Evolutionary conservation across 352 stramenopile species (phyloP), one percentile per base, ranked within the genome.

Genomic region (Phytopythium boreale): DNA sequence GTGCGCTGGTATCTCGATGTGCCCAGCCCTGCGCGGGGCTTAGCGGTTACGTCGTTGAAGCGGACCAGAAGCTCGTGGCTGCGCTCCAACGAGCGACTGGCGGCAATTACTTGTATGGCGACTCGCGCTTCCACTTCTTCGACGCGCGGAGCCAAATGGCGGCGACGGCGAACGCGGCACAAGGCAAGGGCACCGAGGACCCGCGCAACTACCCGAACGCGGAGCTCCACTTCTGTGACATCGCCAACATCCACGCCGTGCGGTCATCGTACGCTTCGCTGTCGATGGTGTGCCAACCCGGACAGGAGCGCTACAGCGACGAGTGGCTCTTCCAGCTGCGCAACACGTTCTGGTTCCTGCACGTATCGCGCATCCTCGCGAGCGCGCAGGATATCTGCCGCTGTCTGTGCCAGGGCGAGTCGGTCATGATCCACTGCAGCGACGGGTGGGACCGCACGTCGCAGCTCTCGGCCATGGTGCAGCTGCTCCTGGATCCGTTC

Each of bases 401-500:
- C 52, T 96, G 92, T 71, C 76, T 99, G 31, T 93, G 92, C 57
- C 92, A 98, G 66, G 83, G 91, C 31, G 85, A 98, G 36, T 97
- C 97, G 1, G 92, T 99, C 10, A 92, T 99, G 72, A 85, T 99
- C 51, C 97, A 99, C 74, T 99, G 98, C 72, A 98, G 91, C 67
- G 97, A 99, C 68, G 97, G 97, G 12, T 99, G 98, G 98, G 98
- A 99, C 80, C 88, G 98, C 19, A 99, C 98, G 8, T 92, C 96
- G 7, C 97, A 99, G 81, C 90, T 99, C 27, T 93, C 88, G 4
- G 89, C 77, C 9, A 85, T 99, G 47, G 90, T 98, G 19, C 93
- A 99, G 78, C 69, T 99, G 4, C 72, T 99, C 7, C 63, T 99
- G 47, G 98, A 99, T 76, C 96, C 97, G n/a, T 98, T 98, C 70